phyloP scores from a whole-genome alignment of 495 filamentous ascomycete species.

The Platismatia glauca region DNA sequence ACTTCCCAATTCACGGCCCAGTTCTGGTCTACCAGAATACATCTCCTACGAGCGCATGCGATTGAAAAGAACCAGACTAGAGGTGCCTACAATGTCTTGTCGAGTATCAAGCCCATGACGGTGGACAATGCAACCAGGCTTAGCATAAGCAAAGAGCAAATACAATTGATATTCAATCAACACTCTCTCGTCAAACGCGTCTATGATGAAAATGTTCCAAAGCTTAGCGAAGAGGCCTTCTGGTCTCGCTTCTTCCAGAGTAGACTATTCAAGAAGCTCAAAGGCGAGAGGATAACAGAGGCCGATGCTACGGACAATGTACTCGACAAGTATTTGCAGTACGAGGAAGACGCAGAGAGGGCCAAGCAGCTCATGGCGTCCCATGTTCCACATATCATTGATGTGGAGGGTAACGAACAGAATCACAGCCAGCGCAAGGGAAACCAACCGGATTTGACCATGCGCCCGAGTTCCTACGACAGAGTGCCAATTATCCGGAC shows the following conservation, averaged over 20 bases:
- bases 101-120: conserved; percentile 72
- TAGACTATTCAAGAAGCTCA: conserved; percentile 80
- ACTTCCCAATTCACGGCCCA: conserved; percentile 70
- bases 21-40: conserved; percentile 85
- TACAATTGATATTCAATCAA: conserved; percentile 83
- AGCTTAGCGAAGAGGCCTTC: conserved; percentile 68
- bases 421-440: conserved; percentile 70
- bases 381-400: conserved; percentile 77
- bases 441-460: conserved; percentile 77
- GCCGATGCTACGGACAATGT: conserved; percentile 61
- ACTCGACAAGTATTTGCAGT: conserved; percentile 75
- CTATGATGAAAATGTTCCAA: conserved; percentile 89
- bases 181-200: conserved; percentile 84
- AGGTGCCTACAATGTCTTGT: conserved; percentile 86
- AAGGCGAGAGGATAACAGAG: conserved; percentile 74
- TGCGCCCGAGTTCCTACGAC: conserved; percentile 60
- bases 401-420: conserved; percentile 88
- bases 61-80: conserved; percentile 77
- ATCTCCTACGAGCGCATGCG: conserved; percentile 78
- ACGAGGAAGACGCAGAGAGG: conserved; percentile 44
- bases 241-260: conserved; percentile 91
- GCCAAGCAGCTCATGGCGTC: conserved; percentile 43
- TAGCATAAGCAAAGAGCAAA: conserved; percentile 84
- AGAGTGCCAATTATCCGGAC: conserved; percentile 75
- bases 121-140: conserved; percentile 71